These are phyloP conservation scores for Bruguiera parviflora DNA, from an alignment of 345 rosid species.

Conservation along the genomic window DNA sequence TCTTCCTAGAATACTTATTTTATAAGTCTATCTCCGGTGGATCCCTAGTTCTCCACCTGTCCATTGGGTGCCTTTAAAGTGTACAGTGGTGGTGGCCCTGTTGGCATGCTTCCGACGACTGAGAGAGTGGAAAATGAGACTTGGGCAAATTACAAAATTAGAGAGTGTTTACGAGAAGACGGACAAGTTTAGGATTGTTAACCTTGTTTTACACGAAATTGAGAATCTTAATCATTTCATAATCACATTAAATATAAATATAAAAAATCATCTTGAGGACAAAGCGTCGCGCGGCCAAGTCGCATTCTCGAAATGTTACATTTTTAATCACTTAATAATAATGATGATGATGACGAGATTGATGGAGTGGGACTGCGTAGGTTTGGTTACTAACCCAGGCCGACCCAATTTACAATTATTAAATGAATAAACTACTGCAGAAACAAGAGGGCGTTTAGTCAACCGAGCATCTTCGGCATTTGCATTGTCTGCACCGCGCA, in stretches of 20 bases:
- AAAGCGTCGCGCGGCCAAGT: background rate
- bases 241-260: background rate
- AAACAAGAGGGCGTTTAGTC: too few relatives aligned
- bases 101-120: slow-evolving; percentile 15
- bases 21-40: slow-evolving; percentile 5
- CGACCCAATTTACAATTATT: too few relatives aligned
- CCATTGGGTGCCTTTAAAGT: slow-evolving; percentile 45
- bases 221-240: background rate
- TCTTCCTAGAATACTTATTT: background rate
- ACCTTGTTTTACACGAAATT: background rate
- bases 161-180: background rate
- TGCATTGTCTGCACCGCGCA: too few relatives aligned
- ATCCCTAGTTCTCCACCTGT: slow-evolving; percentile 17
- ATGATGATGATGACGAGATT: too few relatives aligned
- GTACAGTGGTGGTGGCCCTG: slow-evolving; percentile 11
- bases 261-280: background rate
- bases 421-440: too few relatives aligned
- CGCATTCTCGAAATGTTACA: too few relatives aligned
- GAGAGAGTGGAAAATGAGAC: slow-evolving; percentile 1
- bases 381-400: too few relatives aligned
- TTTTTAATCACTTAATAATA: too few relatives aligned
- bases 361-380: too few relatives aligned
- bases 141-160: background rate
- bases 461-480: too few relatives aligned
- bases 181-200: too few relatives aligned